Base-by-base conservation (phyloP, 371 early-diverging fungal species). In the Phascolomyces articulosus region DNA sequence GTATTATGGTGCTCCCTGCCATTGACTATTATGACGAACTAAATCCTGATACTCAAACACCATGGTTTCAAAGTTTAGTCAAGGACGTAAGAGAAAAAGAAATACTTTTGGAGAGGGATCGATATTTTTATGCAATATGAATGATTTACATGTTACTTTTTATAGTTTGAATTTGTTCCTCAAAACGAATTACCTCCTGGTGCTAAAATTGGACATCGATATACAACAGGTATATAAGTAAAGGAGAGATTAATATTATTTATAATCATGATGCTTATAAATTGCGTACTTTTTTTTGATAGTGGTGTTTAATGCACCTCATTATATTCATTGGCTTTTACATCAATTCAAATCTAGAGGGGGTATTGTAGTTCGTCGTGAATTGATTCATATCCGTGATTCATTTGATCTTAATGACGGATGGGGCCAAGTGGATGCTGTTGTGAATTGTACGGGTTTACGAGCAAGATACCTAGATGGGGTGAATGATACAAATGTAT, bases 401-500 rank as follows among this genome's bases (percentile, higher is more conserved):
- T 62, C 64, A 2, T 65, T 71, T 57, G 60, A 64, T 44, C 24
- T 65, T 9, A 61, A 55, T 18, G 61, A 27, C 2, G 60, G 26
- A 40, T 40, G 27, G 8, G 10, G 47, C 4, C 56, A 74, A 1
- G 72, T 75, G 23, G 82, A 75, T 41, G 73, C 87, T 21, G 84
- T 93, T 24, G 80, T 95, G 59, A 92, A 93, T 64, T 95, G 95
- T 66, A 85, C 92, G 2, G 95, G 94, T 0, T 68, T 87, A 27
- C 85, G 86, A 9, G 82, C 92, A 10, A 59, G 81, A 29, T 77
- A 67, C 16, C 69, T 95, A 1, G 91, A 88, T 3, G 93, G 92
- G 9, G 90, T 92, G 0, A 67, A 82, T 21, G 95, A 95, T 66
- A n/a, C 62, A 6, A 66, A 69, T 0, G 69, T 90, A 7, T 91